These are phyloP conservation scores for Didymellaceae sp. DNA, from an alignment of 2,329 filamentous ascomycete species.

Conservation along the genomic window DNA sequence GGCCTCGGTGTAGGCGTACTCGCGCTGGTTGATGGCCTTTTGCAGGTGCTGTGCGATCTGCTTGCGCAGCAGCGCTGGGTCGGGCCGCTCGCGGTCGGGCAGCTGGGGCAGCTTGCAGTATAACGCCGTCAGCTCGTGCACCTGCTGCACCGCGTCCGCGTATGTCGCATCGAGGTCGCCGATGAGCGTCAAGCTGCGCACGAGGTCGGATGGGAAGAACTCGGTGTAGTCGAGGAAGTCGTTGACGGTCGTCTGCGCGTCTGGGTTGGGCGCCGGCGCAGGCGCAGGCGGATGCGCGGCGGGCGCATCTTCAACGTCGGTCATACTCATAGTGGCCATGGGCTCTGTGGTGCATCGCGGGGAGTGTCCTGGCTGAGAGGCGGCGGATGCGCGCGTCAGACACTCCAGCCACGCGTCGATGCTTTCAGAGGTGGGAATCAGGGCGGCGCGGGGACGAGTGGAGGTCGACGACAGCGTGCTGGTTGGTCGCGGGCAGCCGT, in stretches of 20 bases:
- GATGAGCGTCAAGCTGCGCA: conserved; percentile 68
- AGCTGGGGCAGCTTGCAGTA: conserved; percentile 61
- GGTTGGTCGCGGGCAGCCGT: conserved; percentile 10
- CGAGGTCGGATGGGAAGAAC: conserved; percentile 70
- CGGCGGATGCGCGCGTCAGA: conserved; percentile 47
- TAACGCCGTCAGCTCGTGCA: conserved; percentile 56
- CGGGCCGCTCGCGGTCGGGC: conserved; percentile 48
- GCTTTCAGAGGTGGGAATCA: conserved; percentile 35
- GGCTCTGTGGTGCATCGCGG: conserved; percentile 33
- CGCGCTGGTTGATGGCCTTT: conserved; percentile 61
- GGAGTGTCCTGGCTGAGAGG: conserved; percentile 33
- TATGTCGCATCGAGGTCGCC: conserved; percentile 57
- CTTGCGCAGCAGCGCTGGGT: conserved; percentile 59
- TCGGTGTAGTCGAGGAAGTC: conserved; percentile 74
- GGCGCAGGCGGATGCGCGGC: conserved; percentile 35
- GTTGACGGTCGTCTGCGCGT: conserved; percentile 69
- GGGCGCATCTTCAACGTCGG: conserved; percentile 41
- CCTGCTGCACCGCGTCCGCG: conserved; percentile 50
- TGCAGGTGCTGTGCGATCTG: conserved; percentile 64
- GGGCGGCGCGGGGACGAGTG: conserved; percentile 24
- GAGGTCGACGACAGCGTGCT: conserved; percentile 23
- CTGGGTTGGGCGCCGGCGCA: conserved; percentile 61
- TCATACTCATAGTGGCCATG: no score
- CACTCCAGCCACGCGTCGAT: conserved; percentile 49
- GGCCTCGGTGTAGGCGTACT: conserved; percentile 64